phyloP scores from a whole-genome alignment of 2,329 filamentous ascomycete genomes.

The Dichotomopilus funicola region DNA sequence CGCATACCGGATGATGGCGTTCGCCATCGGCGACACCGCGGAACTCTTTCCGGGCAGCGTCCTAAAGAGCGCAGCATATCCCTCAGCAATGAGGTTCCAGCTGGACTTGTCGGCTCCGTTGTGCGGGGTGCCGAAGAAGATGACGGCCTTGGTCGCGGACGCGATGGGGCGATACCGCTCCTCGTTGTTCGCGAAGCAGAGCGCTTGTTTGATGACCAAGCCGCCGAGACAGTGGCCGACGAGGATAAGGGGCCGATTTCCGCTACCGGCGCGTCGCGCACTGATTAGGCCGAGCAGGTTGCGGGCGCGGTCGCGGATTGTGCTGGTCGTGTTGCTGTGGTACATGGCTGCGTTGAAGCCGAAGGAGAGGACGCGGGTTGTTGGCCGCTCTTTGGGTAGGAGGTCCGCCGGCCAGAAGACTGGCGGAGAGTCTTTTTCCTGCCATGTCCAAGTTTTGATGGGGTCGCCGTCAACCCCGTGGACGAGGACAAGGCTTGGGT shows the following conservation, averaged over 20 bases:
- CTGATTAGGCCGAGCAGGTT: background rate
- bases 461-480: constrained; percentile 7
- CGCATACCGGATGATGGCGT: background rate
- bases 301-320: constrained; percentile 2
- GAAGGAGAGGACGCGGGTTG: constrained; percentile 1
- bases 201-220: background rate
- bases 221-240: background rate
- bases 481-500: background rate
- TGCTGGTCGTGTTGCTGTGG: background rate
- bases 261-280: background rate
- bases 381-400: background rate
- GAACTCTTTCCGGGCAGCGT: no score
- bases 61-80: background rate
- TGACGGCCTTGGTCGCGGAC: background rate
- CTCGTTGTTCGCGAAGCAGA: background rate
- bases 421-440: background rate
- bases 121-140: background rate
- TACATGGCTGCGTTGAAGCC: constrained; percentile 4
- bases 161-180: background rate
- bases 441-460: constrained; percentile 2
- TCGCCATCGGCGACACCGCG: background rate
- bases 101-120: background rate
- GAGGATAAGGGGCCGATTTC: background rate
- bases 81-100: background rate
- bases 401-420: constrained; percentile 2